phyloP scores from a whole-genome alignment of 1,284 basidiomycete genomes.

The Puccinia coronata region DNA sequence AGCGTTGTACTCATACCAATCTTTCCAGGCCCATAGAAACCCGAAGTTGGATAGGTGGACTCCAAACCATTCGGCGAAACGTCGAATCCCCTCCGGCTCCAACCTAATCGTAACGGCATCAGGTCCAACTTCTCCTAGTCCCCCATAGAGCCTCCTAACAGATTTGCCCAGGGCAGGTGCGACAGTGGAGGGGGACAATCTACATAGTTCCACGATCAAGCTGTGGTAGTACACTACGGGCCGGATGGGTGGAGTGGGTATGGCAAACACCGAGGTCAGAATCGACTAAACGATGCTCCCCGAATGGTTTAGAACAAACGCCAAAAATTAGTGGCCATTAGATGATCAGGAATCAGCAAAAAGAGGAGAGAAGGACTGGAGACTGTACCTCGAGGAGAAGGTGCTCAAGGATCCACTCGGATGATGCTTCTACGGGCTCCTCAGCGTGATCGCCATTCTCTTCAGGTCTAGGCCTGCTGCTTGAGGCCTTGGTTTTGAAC shows the following conservation, averaged over 20 bases:
- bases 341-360: neutral
- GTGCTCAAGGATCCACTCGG: constrained; percentile 71
- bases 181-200: constrained; percentile 82
- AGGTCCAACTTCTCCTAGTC: constrained; percentile 61
- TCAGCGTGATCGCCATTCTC: constrained; percentile 54
- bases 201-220: constrained; percentile 89
- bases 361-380: constrained; percentile 24
- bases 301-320: neutral
- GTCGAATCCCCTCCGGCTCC: constrained; percentile 76
- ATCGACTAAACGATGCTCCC: constrained; percentile 63
- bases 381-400: constrained; percentile 71
- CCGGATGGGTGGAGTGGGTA: constrained; percentile 76
- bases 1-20: constrained; percentile 70
- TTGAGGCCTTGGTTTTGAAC: constrained; percentile 66
- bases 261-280: constrained; percentile 72
- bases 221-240: constrained; percentile 78
- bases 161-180: constrained; percentile 95
- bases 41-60: constrained; percentile 97
- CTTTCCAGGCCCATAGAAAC: constrained; percentile 99
- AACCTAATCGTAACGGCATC: constrained; percentile 59
- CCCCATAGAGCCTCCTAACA: constrained; percentile 78
- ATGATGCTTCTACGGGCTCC: constrained; percentile 54
- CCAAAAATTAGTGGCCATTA: neutral
- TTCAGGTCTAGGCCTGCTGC: constrained; percentile 51
- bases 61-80: constrained; percentile 92